Evolutionary conservation across 2,329 filamentous ascomycete species (phyloP).

Genomic region (Colletotrichum ledebouriae): DNA sequence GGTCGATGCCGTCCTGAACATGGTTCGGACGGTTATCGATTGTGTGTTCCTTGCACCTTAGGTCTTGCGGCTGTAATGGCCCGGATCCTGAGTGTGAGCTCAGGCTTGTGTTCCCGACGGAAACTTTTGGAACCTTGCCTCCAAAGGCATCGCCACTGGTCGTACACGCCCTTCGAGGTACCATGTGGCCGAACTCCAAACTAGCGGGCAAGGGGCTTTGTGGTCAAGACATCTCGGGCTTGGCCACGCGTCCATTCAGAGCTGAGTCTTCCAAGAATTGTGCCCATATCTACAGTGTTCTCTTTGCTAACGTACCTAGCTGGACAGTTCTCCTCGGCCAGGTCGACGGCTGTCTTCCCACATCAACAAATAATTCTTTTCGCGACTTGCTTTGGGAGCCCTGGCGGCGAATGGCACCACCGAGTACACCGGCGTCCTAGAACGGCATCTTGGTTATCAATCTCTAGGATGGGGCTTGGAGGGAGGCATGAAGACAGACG

Average conservation of each 20-base stretch:
- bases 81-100: conserved; percentile 16
- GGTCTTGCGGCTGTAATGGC: conserved; percentile 10
- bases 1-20: not conserved
- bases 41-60: conserved; percentile 1
- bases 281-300: not conserved
- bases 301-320: not conserved
- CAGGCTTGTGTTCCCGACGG: conserved; percentile 13
- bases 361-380: not conserved
- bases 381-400: not conserved
- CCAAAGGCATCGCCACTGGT: not conserved
- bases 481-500: too few relatives aligned
- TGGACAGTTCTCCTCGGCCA: not conserved
- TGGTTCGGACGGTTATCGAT: not conserved
- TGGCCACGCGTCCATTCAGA: not conserved
- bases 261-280: not conserved
- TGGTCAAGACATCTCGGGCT: not conserved
- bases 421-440: too few relatives aligned
- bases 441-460: too few relatives aligned
- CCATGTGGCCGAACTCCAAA: conserved; percentile 5
- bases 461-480: too few relatives aligned
- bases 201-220: not conserved
- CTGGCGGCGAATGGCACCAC: too few relatives aligned
- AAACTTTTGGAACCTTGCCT: conserved; percentile 16
- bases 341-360: not conserved
- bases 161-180: conserved; percentile 11